These are phyloP conservation scores for Naganishia sp. DNA, from an alignment of 1,284 basidiomycete species.

Conservation along the genomic window DNA sequence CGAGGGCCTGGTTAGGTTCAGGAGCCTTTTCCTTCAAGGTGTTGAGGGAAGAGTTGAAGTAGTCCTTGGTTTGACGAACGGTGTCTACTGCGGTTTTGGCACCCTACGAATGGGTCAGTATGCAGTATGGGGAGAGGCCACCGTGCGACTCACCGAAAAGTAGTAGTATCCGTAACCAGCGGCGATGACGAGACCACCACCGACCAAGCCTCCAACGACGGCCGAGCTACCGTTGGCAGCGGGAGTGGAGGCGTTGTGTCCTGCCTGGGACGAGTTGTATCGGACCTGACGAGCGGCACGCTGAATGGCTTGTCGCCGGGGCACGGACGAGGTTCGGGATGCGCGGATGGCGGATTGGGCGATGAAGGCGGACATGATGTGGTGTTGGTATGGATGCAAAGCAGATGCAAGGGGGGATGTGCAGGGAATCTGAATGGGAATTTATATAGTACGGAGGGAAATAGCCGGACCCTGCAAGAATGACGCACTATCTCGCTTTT, in stretches of 20 bases:
- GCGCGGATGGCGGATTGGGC: conserved; percentile 29
- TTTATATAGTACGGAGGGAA: no score
- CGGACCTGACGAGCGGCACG: conserved; percentile 22
- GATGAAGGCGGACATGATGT: conserved; percentile 47
- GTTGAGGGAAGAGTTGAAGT: conserved; percentile 52
- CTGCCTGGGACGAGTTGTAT: conserved; percentile 31
- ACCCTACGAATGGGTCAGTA: conserved; percentile 33
- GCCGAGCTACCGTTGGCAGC: conserved; percentile 24
- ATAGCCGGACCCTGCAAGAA: no score
- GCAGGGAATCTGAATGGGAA: no score
- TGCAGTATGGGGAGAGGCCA: neutral
- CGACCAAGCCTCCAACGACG: conserved; percentile 30
- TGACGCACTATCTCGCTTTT: no score
- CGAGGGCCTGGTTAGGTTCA: conserved; percentile 54
- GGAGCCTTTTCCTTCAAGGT: conserved; percentile 49
- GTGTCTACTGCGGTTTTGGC: conserved; percentile 52
- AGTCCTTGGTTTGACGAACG: conserved; percentile 48
- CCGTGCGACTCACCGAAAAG: conserved; percentile 44
- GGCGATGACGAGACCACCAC: conserved; percentile 29
- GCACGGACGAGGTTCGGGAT: conserved; percentile 12
- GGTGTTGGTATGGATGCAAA: neutral
- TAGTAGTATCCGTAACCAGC: conserved; percentile 55
- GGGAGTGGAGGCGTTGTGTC: conserved; percentile 10
- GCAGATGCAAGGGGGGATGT: neutral
- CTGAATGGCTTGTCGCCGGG: conserved; percentile 23